Percentiles rank a stretch among this genome's conserved stretches.
phyloP scores from a whole-genome alignment of 2,329 filamentous ascomycete genomes.

The Ophiobolus disseminans region DNA sequence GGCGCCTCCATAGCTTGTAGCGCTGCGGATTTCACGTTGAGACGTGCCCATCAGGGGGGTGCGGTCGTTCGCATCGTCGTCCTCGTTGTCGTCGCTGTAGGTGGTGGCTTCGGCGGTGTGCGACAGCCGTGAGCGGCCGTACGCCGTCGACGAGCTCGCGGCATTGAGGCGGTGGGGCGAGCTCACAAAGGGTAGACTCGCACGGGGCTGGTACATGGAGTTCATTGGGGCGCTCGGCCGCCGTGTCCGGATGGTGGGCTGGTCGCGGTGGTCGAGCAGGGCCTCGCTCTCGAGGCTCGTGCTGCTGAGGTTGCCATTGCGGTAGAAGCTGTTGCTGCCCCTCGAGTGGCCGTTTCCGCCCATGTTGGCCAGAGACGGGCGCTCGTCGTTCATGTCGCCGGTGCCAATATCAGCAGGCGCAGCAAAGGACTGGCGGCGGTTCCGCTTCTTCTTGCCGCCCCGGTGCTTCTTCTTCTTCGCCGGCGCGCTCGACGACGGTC shows the following conservation, averaged over 20 bases:
- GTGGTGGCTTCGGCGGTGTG: conserved; percentile 29
- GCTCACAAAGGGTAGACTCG: conserved; percentile 28
- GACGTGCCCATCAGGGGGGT: conserved; percentile 61
- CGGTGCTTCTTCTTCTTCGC: conserved; percentile 76
- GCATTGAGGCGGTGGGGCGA: conserved; percentile 29
- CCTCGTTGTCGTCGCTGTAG: conserved; percentile 59
- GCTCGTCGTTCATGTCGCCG: conserved; percentile 61
- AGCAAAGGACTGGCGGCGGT: conserved; percentile 82
- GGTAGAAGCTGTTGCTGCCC: conserved; percentile 61
- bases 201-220: conserved; percentile 36
- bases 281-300: conserved; percentile 90
- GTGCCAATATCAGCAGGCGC: conserved; percentile 62
- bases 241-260: conserved; percentile 50
- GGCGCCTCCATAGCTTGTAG: conserved; percentile 43
- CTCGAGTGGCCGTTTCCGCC: conserved; percentile 39
- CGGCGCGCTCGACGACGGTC: conserved; percentile 15
- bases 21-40: conserved; percentile 45
- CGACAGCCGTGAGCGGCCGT: conserved; percentile 37
- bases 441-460: conserved; percentile 77
- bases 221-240: conserved; percentile 53
- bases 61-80: conserved; percentile 56
- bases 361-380: conserved; percentile 51
- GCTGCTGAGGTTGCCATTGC: conserved; percentile 70
- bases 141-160: conserved; percentile 15
- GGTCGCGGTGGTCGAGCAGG: conserved; percentile 81